Evolutionary conservation across 2,329 filamentous ascomycete genomes (phyloP).

Genomic region (Macrophomina phaseolina): DNA sequence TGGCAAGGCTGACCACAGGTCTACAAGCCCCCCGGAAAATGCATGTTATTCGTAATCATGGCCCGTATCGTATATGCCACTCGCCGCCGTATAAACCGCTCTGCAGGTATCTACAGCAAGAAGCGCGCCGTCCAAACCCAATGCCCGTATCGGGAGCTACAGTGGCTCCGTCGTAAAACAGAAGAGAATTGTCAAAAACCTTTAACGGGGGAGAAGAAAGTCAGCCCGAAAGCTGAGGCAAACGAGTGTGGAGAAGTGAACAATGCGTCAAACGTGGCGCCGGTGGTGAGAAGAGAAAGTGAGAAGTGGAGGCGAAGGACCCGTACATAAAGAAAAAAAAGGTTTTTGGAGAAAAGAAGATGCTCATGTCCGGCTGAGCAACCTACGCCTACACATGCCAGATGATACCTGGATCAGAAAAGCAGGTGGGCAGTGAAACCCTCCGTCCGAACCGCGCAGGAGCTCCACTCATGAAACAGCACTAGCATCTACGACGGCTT

Average conservation of each 20-base stretch:
- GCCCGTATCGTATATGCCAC: constrained; percentile 1
- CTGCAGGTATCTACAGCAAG: constrained; percentile 21
- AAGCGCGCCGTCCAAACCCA: constrained; percentile 18
- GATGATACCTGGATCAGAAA: constrained; percentile 19
- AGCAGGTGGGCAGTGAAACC: neutral
- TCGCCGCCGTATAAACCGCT: constrained; percentile 19
- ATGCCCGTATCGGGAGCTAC: constrained; percentile 23
- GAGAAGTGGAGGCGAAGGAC: neutral
- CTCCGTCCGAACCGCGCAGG: neutral
- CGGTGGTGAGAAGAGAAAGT: neutral
- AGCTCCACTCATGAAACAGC: neutral
- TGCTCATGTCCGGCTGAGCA: neutral
- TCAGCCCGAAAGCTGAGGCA: neutral
- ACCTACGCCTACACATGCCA: neutral
- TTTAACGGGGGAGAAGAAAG: neutral
- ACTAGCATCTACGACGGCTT: neutral
- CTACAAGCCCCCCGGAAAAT: neutral
- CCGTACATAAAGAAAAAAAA: neutral
- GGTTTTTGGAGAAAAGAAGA: constrained; percentile 9
- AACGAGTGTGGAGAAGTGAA: constrained; percentile 15
- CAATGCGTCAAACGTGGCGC: neutral
- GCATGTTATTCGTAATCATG: constrained; percentile 18
- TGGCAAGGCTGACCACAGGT: neutral
- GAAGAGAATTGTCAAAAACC: constrained; percentile 12
- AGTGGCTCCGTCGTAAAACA: constrained; percentile 14